These are phyloP conservation scores for Mycena rebaudengoi DNA, from an alignment of 768 basidiomycete genomes.

Conservation along the genomic window DNA sequence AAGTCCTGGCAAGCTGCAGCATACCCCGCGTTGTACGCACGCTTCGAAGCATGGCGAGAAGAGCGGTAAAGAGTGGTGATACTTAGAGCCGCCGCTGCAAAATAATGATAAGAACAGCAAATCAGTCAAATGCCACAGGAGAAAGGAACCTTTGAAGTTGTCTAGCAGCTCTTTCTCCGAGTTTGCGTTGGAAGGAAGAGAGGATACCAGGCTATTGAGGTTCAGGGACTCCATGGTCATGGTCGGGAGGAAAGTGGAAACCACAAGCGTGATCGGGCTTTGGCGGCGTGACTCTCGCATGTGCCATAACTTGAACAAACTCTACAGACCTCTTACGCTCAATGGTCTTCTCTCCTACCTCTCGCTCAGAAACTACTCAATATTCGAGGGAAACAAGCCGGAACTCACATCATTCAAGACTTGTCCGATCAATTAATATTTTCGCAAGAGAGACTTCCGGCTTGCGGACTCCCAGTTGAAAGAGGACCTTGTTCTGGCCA, in stretches of 20 bases:
- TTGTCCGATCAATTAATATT: too few species aligned
- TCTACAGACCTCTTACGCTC: too few species aligned
- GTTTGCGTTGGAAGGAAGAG: constrained; percentile 70
- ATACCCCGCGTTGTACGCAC: constrained; percentile 84
- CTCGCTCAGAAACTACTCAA: too few species aligned
- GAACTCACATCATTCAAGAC: too few species aligned
- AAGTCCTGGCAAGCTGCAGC: constrained; percentile 83
- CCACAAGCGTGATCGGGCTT: constrained; percentile 15
- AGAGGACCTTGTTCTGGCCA: too few species aligned
- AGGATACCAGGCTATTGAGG: constrained; percentile 80
- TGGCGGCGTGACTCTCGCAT: too few species aligned
- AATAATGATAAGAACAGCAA: constrained; percentile 32
- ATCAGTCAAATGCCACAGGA: not conserved
- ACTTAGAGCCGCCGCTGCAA: constrained; percentile 79
- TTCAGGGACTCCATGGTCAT: constrained; percentile 79
- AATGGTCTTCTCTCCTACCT: too few species aligned
- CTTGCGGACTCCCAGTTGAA: too few species aligned
- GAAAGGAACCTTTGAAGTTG: constrained; percentile 75
- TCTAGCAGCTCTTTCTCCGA: constrained; percentile 81
- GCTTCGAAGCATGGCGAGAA: constrained; percentile 77
- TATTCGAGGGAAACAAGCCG: too few species aligned
- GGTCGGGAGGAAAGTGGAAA: constrained; percentile 55
- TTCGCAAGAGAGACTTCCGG: too few species aligned
- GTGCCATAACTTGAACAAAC: too few species aligned
- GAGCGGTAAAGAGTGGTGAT: constrained; percentile 88